phyloP scores from a whole-genome alignment of 495 filamentous ascomycete species.

The Aspergillus campestris region DNA sequence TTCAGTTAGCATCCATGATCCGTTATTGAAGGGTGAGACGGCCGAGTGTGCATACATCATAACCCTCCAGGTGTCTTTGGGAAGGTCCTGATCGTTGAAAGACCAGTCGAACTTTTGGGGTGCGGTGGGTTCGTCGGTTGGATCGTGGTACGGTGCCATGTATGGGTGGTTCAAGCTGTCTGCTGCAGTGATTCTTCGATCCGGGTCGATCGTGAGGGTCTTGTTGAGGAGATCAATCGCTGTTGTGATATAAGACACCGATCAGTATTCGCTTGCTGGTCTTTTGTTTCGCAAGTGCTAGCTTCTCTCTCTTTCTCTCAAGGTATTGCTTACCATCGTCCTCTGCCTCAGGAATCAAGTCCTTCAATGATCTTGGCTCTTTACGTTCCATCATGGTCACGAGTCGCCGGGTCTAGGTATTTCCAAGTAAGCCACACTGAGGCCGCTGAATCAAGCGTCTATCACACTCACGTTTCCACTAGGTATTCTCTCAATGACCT shows the following conservation, averaged over 20 bases:
- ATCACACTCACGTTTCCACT: slow-evolving; percentile 75
- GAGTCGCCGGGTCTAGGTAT: slow-evolving; percentile 76
- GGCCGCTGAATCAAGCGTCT: background rate
- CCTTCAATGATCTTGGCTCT: slow-evolving; percentile 73
- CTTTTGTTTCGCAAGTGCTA: background rate
- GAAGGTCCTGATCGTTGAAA: slow-evolving; percentile 94
- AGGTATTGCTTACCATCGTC: slow-evolving; percentile 53
- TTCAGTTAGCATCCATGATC: slow-evolving; percentile 5
- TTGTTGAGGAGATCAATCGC: slow-evolving; percentile 88
- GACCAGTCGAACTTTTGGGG: slow-evolving; percentile 99
- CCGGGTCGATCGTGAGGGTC: slow-evolving; percentile 97
- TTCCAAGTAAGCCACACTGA: background rate
- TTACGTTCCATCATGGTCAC: slow-evolving; percentile 90
- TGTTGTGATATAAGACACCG: slow-evolving; percentile 22
- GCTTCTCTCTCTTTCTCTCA: background rate
- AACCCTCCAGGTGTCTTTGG: slow-evolving; percentile 98
- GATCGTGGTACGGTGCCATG: slow-evolving; percentile 92
- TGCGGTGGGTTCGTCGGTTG: slow-evolving; percentile 87
- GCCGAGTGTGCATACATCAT: slow-evolving; percentile 71
- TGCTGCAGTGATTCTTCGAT: slow-evolving; percentile 76
- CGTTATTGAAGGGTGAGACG: background rate
- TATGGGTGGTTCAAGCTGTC: slow-evolving; percentile 84
- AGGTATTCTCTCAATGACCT: slow-evolving; percentile 95
- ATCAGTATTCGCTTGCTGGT: background rate
- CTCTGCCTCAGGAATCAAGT: slow-evolving; percentile 91